These are phyloP conservation scores for Spergularia bocconei DNA, from an alignment of 148 eudicot species.

Conservation along the genomic window DNA sequence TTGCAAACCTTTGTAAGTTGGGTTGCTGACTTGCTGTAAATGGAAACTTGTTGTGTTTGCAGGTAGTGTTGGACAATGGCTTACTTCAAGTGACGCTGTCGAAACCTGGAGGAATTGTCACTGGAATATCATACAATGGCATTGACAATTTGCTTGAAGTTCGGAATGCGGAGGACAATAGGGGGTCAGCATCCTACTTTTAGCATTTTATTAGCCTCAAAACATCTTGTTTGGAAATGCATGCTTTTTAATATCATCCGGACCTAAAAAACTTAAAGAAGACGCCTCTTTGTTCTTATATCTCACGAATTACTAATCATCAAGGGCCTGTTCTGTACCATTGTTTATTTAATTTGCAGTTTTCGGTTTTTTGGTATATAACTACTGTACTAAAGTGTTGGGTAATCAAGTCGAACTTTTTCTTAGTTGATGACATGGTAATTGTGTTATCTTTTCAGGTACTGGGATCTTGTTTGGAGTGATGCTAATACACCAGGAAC, in stretches of 20 bases:
- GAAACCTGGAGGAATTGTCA: slow-evolving; percentile 74
- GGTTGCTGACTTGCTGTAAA: background rate
- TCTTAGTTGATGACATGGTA: background rate
- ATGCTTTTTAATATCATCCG: background rate
- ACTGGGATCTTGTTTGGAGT: slow-evolving; percentile 86
- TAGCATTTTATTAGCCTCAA: background rate
- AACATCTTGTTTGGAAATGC: background rate
- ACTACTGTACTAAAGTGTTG: background rate
- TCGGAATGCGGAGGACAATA: slow-evolving; percentile 51
- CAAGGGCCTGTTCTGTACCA: too few relatives aligned
- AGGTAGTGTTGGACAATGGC: slow-evolving; percentile 87
- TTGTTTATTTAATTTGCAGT: background rate
- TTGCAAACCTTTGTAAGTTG: background rate
- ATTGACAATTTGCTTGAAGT: slow-evolving; percentile 77
- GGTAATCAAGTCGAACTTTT: background rate
- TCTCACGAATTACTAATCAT: too few relatives aligned
- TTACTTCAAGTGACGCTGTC: slow-evolving; percentile 67
- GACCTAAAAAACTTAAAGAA: background rate
- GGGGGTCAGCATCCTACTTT: slow-evolving; percentile 56
- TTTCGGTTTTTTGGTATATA: background rate
- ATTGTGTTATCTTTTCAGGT: slow-evolving; percentile 33
- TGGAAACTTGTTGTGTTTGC: slow-evolving; percentile 12
- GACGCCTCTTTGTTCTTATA: too few relatives aligned
- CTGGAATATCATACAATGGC: slow-evolving; percentile 66
- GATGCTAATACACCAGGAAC: slow-evolving; percentile 56